phyloP scores from a whole-genome alignment of 257 asterid species.

The Solanum bukasovii region DNA sequence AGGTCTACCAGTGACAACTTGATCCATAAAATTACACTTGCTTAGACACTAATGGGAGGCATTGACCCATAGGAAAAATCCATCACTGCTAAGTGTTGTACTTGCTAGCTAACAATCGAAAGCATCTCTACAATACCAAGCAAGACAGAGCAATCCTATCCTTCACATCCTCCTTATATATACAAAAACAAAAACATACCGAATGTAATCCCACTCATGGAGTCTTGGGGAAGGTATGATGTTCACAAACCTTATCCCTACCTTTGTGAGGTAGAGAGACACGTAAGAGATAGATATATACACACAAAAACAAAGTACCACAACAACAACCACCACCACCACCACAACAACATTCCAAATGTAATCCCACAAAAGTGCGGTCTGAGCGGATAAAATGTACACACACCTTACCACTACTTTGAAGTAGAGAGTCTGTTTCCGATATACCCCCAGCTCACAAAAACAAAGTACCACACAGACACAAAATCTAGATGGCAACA shows the following conservation, averaged over 20 bases:
- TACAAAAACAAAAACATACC: not conserved
- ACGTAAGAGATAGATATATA: not conserved
- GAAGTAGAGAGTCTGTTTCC: not conserved
- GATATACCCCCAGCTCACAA: not conserved
- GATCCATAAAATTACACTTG: not conserved
- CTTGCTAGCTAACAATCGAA: not conserved
- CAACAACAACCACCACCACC: not conserved
- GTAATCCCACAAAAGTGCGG: not conserved
- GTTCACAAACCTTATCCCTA: not conserved
- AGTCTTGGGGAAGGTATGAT: not conserved
- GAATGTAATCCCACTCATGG: not conserved
- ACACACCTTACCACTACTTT: not conserved
- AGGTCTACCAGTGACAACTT: not conserved
- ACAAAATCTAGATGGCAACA: not conserved
- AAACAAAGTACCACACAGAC: not conserved
- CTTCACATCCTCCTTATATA: not conserved
- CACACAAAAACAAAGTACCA: not conserved
- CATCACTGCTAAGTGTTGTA: not conserved
- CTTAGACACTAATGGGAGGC: not conserved
- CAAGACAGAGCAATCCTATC: not conserved
- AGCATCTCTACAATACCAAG: not conserved
- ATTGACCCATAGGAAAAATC: not conserved
- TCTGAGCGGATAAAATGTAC: not conserved
- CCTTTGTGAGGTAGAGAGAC: not conserved
- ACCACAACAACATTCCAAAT: not conserved